Evolutionary conservation across 2,329 filamentous ascomycete species (phyloP).

Genomic region (Metarhizium rileyi): DNA sequence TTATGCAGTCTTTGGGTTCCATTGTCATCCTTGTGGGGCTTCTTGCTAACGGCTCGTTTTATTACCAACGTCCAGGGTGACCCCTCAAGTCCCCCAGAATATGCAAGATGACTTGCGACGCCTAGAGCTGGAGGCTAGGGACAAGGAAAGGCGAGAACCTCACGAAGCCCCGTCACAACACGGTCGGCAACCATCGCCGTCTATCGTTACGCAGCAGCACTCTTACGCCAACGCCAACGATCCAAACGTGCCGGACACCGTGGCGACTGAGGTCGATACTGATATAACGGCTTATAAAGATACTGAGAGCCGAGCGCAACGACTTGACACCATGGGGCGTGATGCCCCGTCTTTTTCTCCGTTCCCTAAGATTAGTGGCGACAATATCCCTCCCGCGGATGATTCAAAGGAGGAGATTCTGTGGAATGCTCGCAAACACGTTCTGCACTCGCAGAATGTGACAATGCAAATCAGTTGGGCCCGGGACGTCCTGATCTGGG

Average conservation of each 20-base stretch:
- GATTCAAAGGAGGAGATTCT: slow-evolving; percentile 88
- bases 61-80: slow-evolving; percentile 52
- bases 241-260: slow-evolving; percentile 11
- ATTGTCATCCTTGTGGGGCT: slow-evolving; percentile 18
- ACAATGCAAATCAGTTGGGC: slow-evolving; percentile 97
- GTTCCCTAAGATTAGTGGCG: slow-evolving; percentile 77
- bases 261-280: slow-evolving; percentile 24
- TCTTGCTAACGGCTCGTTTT: slow-evolving; percentile 25
- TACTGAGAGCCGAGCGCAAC: slow-evolving; percentile 24
- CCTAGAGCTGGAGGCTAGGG: slow-evolving; percentile 71
- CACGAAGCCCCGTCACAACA: slow-evolving; percentile 23
- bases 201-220: slow-evolving; percentile 25
- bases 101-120: slow-evolving; percentile 92
- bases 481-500: slow-evolving; percentile 81
- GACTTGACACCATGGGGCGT: slow-evolving; percentile 35
- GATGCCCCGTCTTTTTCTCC: slow-evolving; percentile 74
- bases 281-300: slow-evolving; percentile 30
- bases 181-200: slow-evolving; percentile 34
- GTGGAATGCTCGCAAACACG: slow-evolving; percentile 71
- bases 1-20: background rate
- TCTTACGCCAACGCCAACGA: slow-evolving; percentile 3
- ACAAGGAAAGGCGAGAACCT: slow-evolving; percentile 26
- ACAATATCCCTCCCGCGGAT: slow-evolving; percentile 86
- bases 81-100: slow-evolving; percentile 91
- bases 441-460: slow-evolving; percentile 88